Evolutionary conservation across 345 rosid genomes (phyloP), one percentile per base, ranked within the genome.

Genomic region (Eucalyptus polyanthemos): DNA sequence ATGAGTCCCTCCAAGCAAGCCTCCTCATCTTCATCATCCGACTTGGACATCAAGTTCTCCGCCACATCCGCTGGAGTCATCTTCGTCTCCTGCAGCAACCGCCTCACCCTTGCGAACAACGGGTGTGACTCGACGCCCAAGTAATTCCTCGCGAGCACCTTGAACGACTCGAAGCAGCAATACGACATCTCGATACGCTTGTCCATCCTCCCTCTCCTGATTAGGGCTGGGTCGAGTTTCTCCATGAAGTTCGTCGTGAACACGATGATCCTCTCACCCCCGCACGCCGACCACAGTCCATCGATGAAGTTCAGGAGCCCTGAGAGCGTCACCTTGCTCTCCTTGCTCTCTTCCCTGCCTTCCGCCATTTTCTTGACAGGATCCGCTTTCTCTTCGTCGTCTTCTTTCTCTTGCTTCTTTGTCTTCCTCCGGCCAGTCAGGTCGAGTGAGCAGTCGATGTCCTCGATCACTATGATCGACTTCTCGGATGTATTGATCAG

Each of bases 401-500:
- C 62, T 29, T 56, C 62, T 22, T 56, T 9, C 62, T 56, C 62
- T 56, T 56, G 62, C 62, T 56, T 42, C 44, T 42, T 42, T 42
- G 44, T 42, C 44, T 42, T 42, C 44, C 44, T 42, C 44, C 2
- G 44, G 44, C 44, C 44, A 7, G 44, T 42, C 44, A 7, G 8
- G 44, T 42, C 44, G 44, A 42, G 44, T 42, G 44, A 42, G 44
- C 44, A 7, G 44, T 42, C 44, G 44, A 42, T 42, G 44, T 42
- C 44, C 44, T 42, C 44, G 44, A 42, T 42, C 44, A 42, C 44
- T 42, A 42, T 42, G 44, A 93, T 81, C 2, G 92, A 90, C 89
- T 93, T 93, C 37, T 89, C 89, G 22, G 92, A 42, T 1, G 93
- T 92, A 17, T 93, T 90, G 19, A 93, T 90, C 86, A 92, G 85